Base-by-base conservation (phyloP, 139 green algal species). In the Diplosphaera chodatii region DNA sequence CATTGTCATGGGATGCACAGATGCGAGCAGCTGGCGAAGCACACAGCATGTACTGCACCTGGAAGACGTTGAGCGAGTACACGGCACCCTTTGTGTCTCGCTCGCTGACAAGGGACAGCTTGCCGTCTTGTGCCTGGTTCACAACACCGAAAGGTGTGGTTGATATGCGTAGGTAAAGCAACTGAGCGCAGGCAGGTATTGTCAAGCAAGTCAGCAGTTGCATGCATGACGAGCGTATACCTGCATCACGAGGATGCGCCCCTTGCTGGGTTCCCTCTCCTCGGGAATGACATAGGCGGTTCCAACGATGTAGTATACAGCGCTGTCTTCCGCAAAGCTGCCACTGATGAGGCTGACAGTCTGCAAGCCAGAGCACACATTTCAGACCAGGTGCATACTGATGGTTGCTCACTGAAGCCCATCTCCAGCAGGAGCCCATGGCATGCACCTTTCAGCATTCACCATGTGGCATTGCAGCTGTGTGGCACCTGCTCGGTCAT, bases 21-120 rank as follows among this genome's bases (percentile, higher is more conserved):
- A n/a, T n/a, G n/a, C n/a, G n/a, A n/a, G n/a, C n/a, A n/a, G n/a
- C n/a, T n/a, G n/a, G n/a, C n/a, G n/a, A n/a, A n/a, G n/a, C n/a
- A n/a, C n/a, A n/a, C 10, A 48, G 10, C 37, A 48, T 48, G 37
- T 48, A 20, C 8, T 10, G 8, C 48, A 79, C 74, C 68, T 75
- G 68, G 71, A 96, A 93, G 67, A 78, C 27, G 23, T 80, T 84
- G 4, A 96, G 65, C 40, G 85, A 88, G 78, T 97, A 99, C 28
- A 95, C 91, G 0, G 91, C 88, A 0, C 95, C 95, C 32, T 86
- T 82, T 3, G 92, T 88, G 63, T 98, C 95, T 69, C 85, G 83
- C 80, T 96, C 87, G 2, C 78, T 74, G 27, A 96, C 82, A 32
- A 97, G 31, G 4, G 56, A 40, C 48, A 92, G 66, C 67, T 83